Evolutionary conservation across 805 yeast species (phyloP).

Genomic region (Teunomyces barrocoloradensis): DNA sequence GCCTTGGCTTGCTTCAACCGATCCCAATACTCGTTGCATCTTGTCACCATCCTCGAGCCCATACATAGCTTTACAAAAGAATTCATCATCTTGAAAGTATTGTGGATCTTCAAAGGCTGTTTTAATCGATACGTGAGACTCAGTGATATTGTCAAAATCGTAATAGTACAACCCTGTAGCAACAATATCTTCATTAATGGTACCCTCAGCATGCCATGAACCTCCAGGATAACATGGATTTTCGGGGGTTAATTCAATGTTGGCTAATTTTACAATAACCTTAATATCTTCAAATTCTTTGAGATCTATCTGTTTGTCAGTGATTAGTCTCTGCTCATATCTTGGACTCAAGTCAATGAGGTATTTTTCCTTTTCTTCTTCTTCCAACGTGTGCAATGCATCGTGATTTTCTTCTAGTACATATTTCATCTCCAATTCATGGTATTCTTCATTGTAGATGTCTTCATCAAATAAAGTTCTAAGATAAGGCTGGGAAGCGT

Average conservation of each 20-base stretch:
- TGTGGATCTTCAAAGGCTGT: conserved; percentile 26
- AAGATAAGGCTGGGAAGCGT: conserved; percentile 14
- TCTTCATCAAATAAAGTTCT: conserved; percentile 16
- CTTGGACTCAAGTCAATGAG: conserved; percentile 1
- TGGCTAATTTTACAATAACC: conserved; percentile 40
- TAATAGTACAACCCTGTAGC: conserved; percentile 42
- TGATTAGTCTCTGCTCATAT: conserved; percentile 4
- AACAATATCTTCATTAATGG: conserved; percentile 39
- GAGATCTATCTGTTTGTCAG: conserved; percentile 13
- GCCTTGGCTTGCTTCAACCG: conserved; percentile 22
- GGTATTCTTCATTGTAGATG: conserved; percentile 15
- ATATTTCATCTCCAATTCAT: conserved; percentile 8
- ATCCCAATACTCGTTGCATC: conserved; percentile 23
- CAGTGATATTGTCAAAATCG: conserved; percentile 36
- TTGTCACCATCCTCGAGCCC: conserved; percentile 29
- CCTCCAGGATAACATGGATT: conserved; percentile 39
- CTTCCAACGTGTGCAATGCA: conserved; percentile 9
- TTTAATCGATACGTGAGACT: conserved; percentile 31
- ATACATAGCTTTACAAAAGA: conserved; percentile 20
- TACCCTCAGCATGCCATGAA: conserved; percentile 44
- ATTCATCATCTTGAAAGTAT: conserved; percentile 34
- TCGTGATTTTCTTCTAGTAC: conserved; percentile 5
- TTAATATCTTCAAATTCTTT: conserved; percentile 21
- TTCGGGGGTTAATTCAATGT: conserved; percentile 41
- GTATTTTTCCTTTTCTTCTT: conserved; percentile 4